Evolutionary conservation across 148 eudicot genomes (phyloP).

Genomic region (Vaccinium corymbosum): DNA sequence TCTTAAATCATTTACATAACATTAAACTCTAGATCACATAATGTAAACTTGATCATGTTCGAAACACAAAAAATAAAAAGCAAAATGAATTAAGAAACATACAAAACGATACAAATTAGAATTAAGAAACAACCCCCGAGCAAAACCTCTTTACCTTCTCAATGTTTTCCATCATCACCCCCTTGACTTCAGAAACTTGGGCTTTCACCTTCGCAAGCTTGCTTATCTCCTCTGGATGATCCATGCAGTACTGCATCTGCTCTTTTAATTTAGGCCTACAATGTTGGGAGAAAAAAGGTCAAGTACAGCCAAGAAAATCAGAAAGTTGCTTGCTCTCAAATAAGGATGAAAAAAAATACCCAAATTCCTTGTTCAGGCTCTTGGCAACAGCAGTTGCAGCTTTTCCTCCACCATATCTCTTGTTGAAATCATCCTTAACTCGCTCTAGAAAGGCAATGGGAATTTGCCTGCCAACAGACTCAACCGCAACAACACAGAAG

Average conservation of each 20-base stretch:
- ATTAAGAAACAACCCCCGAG: neutral
- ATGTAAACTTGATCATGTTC: neutral
- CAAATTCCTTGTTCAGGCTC: constrained; percentile 28
- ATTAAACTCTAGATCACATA: neutral
- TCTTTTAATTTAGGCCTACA: constrained; percentile 25
- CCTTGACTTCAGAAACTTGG: constrained; percentile 32
- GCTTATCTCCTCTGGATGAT: constrained; percentile 29
- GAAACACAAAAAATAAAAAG: neutral
- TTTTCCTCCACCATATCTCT: constrained; percentile 30
- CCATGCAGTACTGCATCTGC: constrained; percentile 30
- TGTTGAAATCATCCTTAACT: constrained; percentile 27
- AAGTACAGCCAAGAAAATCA: neutral
- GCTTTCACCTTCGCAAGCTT: constrained; percentile 31
- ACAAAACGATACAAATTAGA: neutral
- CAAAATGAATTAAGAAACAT: neutral
- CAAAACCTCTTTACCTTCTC: constrained; percentile 24
- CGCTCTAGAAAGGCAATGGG: constrained; percentile 31
- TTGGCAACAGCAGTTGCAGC: constrained; percentile 32
- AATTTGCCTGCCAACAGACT: constrained; percentile 26
- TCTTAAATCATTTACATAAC: neutral
- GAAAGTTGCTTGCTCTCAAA: neutral
- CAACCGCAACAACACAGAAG: constrained; percentile 30
- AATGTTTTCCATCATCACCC: constrained; percentile 34
- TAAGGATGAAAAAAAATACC: constrained; percentile 15
- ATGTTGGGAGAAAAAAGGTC: neutral